Percentiles rank a stretch among this genome's conserved stretches.
These are phyloP conservation scores for Dactylonectria estremocensis DNA, from an alignment of 2,329 filamentous ascomycete species.

Conservation along the genomic window DNA sequence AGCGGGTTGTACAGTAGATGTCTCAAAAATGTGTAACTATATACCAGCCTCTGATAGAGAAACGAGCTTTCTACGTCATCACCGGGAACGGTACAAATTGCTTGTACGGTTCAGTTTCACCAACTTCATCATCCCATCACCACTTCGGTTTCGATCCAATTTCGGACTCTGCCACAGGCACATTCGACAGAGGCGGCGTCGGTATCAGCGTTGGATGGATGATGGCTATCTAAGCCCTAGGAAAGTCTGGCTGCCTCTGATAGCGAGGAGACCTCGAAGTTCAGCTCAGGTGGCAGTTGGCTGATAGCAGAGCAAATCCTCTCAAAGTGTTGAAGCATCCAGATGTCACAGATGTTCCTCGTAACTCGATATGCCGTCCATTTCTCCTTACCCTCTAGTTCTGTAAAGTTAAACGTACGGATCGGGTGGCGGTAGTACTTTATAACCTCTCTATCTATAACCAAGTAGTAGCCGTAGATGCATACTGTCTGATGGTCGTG, in stretches of 20 bases:
- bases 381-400: not conserved
- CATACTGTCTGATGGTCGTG: not conserved
- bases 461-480: not conserved
- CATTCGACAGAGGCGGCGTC: too few relatives aligned
- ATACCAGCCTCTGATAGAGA: conserved; percentile 48
- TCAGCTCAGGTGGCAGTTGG: not conserved
- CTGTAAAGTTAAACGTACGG: not conserved
- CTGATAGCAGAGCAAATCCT: not conserved
- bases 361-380: not conserved
- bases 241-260: too few relatives aligned
- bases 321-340: not conserved
- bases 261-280: not conserved
- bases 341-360: not conserved
- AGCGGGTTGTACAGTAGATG: conserved; percentile 48
- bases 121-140: too few relatives aligned
- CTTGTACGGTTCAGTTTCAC: too few relatives aligned
- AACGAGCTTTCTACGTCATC: conserved; percentile 29
- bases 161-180: too few relatives aligned
- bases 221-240: too few relatives aligned
- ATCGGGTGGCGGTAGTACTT: not conserved
- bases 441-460: not conserved
- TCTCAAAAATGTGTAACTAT: conserved; percentile 50
- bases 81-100: too few relatives aligned
- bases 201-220: too few relatives aligned
- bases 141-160: too few relatives aligned